Evolutionary conservation across 805 yeast species (phyloP).

Genomic region (Groenewaldozyma salmanticensis): DNA sequence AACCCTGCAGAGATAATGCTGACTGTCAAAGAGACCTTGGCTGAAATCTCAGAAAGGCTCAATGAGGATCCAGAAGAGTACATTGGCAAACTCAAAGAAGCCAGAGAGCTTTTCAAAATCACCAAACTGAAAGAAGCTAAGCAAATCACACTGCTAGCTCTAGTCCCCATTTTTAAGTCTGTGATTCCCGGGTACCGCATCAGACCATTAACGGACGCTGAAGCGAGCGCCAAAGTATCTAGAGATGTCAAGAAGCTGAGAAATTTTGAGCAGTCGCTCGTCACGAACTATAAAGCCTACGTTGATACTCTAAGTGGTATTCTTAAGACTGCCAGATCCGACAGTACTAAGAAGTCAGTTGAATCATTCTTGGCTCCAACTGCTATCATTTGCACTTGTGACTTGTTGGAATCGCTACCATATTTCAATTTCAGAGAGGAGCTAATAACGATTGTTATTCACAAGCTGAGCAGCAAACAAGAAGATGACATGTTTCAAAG

Average conservation of each 20-base stretch:
- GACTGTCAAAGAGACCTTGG: slow-evolving; percentile 71
- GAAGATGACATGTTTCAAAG: slow-evolving; percentile 42
- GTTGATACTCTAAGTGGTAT: slow-evolving; percentile 44
- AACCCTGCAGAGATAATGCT: slow-evolving; percentile 40
- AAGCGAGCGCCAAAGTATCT: slow-evolving; percentile 70
- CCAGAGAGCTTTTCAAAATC: slow-evolving; percentile 20
- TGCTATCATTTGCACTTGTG: slow-evolving; percentile 73
- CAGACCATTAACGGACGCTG: slow-evolving; percentile 71
- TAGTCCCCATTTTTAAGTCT: slow-evolving; percentile 75
- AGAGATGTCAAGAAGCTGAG: slow-evolving; percentile 74
- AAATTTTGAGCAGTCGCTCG: slow-evolving; percentile 69
- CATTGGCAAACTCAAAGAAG: slow-evolving; percentile 50
- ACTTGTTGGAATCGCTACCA: slow-evolving; percentile 54
- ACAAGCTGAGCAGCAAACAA: slow-evolving; percentile 49
- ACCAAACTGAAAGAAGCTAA: slow-evolving; percentile 45
- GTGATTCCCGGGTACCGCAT: slow-evolving; percentile 84
- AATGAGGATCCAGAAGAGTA: slow-evolving; percentile 89
- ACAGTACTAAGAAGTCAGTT: slow-evolving; percentile 13
- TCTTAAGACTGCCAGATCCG: slow-evolving; percentile 30
- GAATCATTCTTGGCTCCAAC: slow-evolving; percentile 20
- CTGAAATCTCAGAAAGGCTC: slow-evolving; percentile 64
- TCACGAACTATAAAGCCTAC: slow-evolving; percentile 58
- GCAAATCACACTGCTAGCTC: slow-evolving; percentile 63
- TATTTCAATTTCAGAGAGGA: slow-evolving; percentile 80
- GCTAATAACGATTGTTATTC: slow-evolving; percentile 53